Evolutionary conservation across 2,329 filamentous ascomycete species (phyloP).

Genomic region (Alternaria solani): DNA sequence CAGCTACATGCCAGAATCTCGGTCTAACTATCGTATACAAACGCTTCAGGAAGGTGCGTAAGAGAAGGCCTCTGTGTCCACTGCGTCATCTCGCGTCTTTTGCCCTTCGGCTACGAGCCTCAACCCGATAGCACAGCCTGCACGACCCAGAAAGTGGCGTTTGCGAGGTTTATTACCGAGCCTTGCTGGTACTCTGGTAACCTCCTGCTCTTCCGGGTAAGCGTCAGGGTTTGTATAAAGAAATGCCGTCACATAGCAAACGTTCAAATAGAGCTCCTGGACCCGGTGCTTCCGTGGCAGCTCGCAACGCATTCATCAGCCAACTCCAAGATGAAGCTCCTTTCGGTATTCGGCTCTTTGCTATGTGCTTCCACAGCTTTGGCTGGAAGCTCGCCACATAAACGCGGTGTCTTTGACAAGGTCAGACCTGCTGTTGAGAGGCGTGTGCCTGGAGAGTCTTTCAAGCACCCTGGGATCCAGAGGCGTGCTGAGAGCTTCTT

Average conservation of each 20-base stretch:
- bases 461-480: constrained; percentile 44
- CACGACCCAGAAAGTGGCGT: constrained; percentile 2
- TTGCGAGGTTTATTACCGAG: constrained; percentile 6
- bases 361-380: constrained; percentile 43
- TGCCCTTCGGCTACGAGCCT: constrained; percentile 4
- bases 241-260: constrained; percentile 20
- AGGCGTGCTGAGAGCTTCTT: constrained; percentile 45
- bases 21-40: constrained; percentile 2
- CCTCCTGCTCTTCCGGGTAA: constrained; percentile 32
- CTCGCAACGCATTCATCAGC: constrained; percentile 15
- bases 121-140: constrained; percentile 11
- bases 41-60: constrained; percentile 27
- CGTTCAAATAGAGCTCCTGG: constrained; percentile 29
- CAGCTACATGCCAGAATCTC: background rate
- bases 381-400: constrained; percentile 38
- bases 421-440: constrained; percentile 39
- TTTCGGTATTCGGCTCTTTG: constrained; percentile 35
- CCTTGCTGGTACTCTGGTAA: background rate
- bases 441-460: constrained; percentile 34
- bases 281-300: background rate
- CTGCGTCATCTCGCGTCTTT: constrained; percentile 19
- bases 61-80: background rate
- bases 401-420: constrained; percentile 39
- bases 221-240: constrained; percentile 16
- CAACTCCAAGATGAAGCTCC: constrained; percentile 43